Base-by-base conservation (phyloP, 2,329 filamentous ascomycete species). In the Cladophialophora immunda region DNA sequence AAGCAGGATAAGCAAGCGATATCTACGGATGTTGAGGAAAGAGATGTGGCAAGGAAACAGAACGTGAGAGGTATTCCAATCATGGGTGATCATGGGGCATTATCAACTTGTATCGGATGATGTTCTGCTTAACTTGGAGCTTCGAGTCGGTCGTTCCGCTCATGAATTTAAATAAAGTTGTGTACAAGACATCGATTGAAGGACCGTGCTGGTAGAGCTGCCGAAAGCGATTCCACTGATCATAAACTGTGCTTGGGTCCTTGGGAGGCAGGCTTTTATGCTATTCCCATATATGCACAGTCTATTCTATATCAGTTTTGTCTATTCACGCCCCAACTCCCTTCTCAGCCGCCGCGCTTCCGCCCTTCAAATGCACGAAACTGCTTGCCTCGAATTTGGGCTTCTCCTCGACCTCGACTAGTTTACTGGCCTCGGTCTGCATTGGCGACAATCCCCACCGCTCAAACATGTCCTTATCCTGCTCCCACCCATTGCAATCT, bases 401-500 rank as follows among this genome's bases (percentile, higher is more conserved):
- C 64, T 72, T 70, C 38, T 62, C 69, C 36, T 30, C 41, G 17
- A 62, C 27, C 34, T 61, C 30, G n/a, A 71, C 67, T 34, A 73
- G 19, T 41, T 69, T 69, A 61, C 72, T 73, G 9, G 72, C 72
- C 54, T 73, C 71, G 4, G 72, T 81, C 70, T 82, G 80, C 92
- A 97, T 97, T 0, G 93, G 91, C 75, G 87, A 84, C 66, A 95
- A 81, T 0, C 93, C 93, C 91, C 92, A 97, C 59, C 88, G 86
- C 1, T 89, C 86, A 80, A 97, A 96, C 88, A 97, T 92, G 50
- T 82, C 88, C 69, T 87, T 89, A 75, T 97, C 93, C 79, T 96
- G 92, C 69, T 95, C 92, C 92, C 92, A 97, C 32, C 92, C 92
- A 72, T 92, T 94, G 77, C 92, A 96, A 65, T 93, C 92, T 0